Percentiles rank a stretch among this genome's conserved stretches.
Evolutionary conservation across 1,284 basidiomycete species (phyloP).

Genomic region (Puccinia polysora): DNA sequence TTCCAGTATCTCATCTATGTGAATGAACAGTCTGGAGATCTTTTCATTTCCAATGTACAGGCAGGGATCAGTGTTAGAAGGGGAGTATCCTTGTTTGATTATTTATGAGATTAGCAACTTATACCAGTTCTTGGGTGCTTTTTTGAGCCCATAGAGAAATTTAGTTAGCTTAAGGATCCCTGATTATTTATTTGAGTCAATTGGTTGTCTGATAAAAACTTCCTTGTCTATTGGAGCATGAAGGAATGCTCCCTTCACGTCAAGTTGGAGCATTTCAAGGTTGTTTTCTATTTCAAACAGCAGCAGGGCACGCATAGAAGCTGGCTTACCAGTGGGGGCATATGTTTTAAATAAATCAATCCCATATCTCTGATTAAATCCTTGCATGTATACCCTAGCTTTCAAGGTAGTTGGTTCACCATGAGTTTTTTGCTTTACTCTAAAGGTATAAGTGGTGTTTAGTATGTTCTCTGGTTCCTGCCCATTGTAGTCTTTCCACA

Average conservation of each 20-base stretch:
- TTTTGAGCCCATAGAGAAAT: neutral
- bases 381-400: conserved; percentile 55
- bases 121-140: neutral
- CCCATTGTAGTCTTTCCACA: neutral
- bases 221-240: conserved; percentile 56
- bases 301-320: conserved; percentile 53
- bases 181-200: conserved; percentile 44
- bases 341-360: conserved; percentile 57
- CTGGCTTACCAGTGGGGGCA: conserved; percentile 54
- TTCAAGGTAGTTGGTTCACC: conserved; percentile 53
- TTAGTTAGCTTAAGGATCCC: neutral
- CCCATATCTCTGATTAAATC: conserved; percentile 56
- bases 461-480: conserved; percentile 44
- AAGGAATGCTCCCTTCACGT: conserved; percentile 56
- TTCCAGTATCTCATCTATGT: neutral
- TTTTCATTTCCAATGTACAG: neutral
- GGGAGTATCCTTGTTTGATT: neutral
- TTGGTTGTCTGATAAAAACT: conserved; percentile 54
- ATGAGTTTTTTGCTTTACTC: conserved; percentile 53
- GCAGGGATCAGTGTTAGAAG: neutral
- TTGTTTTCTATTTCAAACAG: conserved; percentile 53
- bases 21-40: neutral
- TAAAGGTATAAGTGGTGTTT: conserved; percentile 54
- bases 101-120: neutral
- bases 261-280: conserved; percentile 54